These are phyloP conservation scores for Heterobasidion parviporum DNA, from an alignment of 1,284 basidiomycete genomes.

Conservation along the genomic window DNA sequence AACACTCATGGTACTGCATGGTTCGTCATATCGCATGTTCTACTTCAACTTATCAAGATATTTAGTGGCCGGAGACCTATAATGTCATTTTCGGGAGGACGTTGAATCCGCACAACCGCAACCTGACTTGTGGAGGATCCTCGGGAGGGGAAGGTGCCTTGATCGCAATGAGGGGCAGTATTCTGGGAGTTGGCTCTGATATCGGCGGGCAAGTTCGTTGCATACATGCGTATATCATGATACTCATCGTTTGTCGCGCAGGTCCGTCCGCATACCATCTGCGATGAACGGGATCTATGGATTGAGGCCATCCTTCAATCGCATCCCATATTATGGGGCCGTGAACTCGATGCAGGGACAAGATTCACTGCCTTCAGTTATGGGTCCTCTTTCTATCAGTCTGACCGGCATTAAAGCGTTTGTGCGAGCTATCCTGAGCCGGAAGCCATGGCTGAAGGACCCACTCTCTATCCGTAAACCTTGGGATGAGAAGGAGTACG, in stretches of 20 bases:
- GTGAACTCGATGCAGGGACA: conserved; percentile 61
- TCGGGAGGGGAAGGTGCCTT: conserved; percentile 56
- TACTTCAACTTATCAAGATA: neutral
- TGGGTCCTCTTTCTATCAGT: conserved; percentile 61
- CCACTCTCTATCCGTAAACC: conserved; percentile 53
- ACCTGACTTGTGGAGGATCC: conserved; percentile 47
- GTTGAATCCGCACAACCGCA: conserved; percentile 50
- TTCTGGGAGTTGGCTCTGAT: conserved; percentile 62
- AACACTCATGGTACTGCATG: conserved; percentile 42
- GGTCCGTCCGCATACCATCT: conserved; percentile 64
- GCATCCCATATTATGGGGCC: conserved; percentile 64
- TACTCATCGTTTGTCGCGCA: conserved; percentile 13
- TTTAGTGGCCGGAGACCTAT: conserved; percentile 53
- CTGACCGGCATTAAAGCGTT: conserved; percentile 56
- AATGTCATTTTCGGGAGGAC: conserved; percentile 67
- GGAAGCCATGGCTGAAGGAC: conserved; percentile 65
- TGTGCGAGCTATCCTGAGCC: conserved; percentile 45
- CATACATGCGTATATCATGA: neutral
- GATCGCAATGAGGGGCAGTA: conserved; percentile 46
- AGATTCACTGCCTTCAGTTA: conserved; percentile 61
- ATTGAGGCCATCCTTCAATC: conserved; percentile 61
- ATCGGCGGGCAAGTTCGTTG: conserved; percentile 43
- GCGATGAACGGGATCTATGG: conserved; percentile 62
- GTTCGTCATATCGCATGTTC: conserved; percentile 1
- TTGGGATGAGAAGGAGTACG: conserved; percentile 57